These are phyloP conservation scores for Metarhizium sp. DNA, from an alignment of 2,329 filamentous ascomycete genomes.

Conservation along the genomic window DNA sequence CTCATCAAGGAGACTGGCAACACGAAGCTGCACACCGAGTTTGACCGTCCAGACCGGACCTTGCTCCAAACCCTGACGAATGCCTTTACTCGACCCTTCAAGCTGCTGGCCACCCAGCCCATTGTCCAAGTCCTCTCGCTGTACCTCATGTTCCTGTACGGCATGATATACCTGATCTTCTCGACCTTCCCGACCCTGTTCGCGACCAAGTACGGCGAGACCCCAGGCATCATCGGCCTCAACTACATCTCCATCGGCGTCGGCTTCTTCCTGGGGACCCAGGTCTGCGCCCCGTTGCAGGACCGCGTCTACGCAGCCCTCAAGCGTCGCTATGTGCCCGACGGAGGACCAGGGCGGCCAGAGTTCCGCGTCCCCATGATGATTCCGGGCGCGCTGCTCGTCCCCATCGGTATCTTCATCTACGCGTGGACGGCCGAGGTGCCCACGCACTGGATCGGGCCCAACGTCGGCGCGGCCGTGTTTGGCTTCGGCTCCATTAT, in stretches of 20 bases:
- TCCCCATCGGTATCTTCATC: conserved; percentile 33
- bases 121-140: conserved; percentile 58
- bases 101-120: conserved; percentile 50
- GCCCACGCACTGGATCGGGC: conserved; percentile 34
- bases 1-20: conserved; percentile 52
- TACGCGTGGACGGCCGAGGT: conserved; percentile 37
- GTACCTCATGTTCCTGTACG: conserved; percentile 58
- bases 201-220: conserved; percentile 47
- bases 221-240: conserved; percentile 33
- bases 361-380: conserved; percentile 35
- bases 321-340: conserved; percentile 27
- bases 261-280: conserved; percentile 21
- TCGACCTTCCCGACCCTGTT: conserved; percentile 45
- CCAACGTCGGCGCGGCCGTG: conserved; percentile 32
- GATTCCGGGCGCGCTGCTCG: conserved; percentile 28
- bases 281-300: conserved; percentile 31
- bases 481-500: conserved; percentile 29
- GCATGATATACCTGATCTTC: conserved; percentile 47
- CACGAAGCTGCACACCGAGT: conserved; percentile 34
- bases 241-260: conserved; percentile 20
- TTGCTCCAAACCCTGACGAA: conserved; percentile 36
- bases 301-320: conserved; percentile 36
- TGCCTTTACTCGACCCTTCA: conserved; percentile 54
- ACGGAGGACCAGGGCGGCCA: conserved; percentile 25
- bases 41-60: conserved; percentile 33